phyloP scores from a whole-genome alignment of 2,329 filamentous ascomycete species.

The Hypoxylon sp. region DNA sequence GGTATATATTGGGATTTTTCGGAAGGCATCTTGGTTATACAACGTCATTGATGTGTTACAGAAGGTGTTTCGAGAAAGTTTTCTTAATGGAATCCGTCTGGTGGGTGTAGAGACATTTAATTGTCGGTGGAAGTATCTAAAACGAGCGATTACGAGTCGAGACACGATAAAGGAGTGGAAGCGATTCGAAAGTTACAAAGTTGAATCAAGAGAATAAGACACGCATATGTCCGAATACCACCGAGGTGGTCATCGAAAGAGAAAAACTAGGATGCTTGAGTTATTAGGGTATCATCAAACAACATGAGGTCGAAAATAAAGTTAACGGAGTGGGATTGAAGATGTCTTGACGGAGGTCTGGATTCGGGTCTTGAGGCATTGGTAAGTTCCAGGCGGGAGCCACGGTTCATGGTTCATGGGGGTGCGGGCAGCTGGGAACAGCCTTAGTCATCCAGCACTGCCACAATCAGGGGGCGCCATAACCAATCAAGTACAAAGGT shows the following conservation, averaged over 20 bases:
- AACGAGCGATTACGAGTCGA: conserved; percentile 43
- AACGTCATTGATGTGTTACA: conserved; percentile 39
- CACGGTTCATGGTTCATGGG: too few species aligned
- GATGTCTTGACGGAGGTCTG: conserved; percentile 21
- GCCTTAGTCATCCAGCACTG: conserved; percentile 47
- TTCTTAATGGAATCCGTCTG: conserved; percentile 16
- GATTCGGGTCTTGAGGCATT: conserved; percentile 24
- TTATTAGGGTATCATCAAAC: conserved; percentile 33
- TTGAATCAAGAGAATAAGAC: conserved; percentile 34
- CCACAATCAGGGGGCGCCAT: conserved; percentile 48
- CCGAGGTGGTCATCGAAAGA: conserved; percentile 30
- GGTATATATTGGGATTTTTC: conserved; percentile 72
- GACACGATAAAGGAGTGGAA: conserved; percentile 42
- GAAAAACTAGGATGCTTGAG: conserved; percentile 25
- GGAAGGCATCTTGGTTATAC: conserved; percentile 55
- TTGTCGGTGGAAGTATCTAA: conserved; percentile 21
- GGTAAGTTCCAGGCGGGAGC: conserved; percentile 30
- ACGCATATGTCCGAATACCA: conserved; percentile 26
- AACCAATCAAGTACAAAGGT: background rate
- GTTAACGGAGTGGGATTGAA: conserved; percentile 12
- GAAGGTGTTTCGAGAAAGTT: background rate
- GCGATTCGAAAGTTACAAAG: conserved; percentile 36
- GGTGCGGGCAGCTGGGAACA: conserved; percentile 15
- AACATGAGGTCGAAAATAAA: conserved; percentile 26
- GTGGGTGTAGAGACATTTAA: conserved; percentile 30